phyloP scores from a whole-genome alignment of 129 eudicot genomes.

The Flaveria trinervia region DNA sequence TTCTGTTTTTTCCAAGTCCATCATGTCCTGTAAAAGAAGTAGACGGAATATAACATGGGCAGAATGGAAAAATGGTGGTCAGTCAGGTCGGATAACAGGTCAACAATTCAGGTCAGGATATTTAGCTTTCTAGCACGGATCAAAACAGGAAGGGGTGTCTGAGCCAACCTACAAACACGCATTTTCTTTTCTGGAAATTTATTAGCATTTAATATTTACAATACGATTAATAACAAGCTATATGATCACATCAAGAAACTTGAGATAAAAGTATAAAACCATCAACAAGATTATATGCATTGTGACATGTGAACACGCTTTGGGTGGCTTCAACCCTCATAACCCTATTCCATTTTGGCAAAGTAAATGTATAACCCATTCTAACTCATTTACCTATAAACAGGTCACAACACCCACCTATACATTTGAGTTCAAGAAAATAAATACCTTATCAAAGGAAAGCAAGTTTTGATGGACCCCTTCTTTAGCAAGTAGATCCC shows the following conservation, averaged over 20 bases:
- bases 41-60: background rate
- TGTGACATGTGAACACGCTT: no score
- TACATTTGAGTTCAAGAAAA: slow-evolving; percentile 9
- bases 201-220: background rate
- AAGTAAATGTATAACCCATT: no score
- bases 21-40: slow-evolving; percentile 68
- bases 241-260: background rate
- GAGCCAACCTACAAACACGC: background rate
- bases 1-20: slow-evolving; percentile 73
- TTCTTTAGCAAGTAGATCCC: slow-evolving; percentile 71
- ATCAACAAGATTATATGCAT: background rate
- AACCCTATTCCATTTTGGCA: no score
- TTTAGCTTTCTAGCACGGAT: background rate
- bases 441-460: slow-evolving; percentile 77
- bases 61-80: background rate
- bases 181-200: background rate
- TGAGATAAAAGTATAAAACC: background rate
- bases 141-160: background rate
- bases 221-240: background rate
- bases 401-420: no score
- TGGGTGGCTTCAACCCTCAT: no score
- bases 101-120: no score
- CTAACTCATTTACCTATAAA: no score
- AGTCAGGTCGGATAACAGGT: no score
- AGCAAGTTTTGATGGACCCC: slow-evolving; percentile 63